Percentiles rank a stretch among this genome's conserved stretches.
Evolutionary conservation across 2,329 filamentous ascomycete genomes (phyloP).

Genomic region (Penicillium sp.): DNA sequence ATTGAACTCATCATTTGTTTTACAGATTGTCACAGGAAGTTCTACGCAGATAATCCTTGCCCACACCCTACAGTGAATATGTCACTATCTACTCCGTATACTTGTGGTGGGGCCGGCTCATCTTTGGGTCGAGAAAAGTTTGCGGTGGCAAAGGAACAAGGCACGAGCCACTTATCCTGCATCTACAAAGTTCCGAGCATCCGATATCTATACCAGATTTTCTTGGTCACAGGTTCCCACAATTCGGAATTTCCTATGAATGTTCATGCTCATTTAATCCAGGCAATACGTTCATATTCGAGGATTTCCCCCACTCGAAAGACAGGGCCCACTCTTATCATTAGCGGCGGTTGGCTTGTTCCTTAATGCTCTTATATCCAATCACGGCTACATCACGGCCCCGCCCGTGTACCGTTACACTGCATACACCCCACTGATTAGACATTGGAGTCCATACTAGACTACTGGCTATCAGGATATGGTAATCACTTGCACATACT

Average conservation of each 20-base stretch:
- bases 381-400: constrained; percentile 3
- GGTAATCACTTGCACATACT: neutral
- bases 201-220: neutral
- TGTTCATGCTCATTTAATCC: too few species aligned
- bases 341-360: constrained; percentile 13
- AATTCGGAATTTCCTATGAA: too few species aligned
- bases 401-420: neutral
- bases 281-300: neutral
- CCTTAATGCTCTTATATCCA: constrained; percentile 14
- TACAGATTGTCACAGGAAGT: neutral
- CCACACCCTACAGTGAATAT: neutral
- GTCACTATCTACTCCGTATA: neutral
- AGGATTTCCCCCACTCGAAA: neutral
- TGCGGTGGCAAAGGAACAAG: neutral
- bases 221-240: neutral
- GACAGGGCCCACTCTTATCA: neutral
- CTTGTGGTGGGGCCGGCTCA: neutral
- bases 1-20: neutral
- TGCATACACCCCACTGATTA: neutral
- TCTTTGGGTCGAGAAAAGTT: neutral
- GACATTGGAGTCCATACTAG: neutral
- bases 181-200: neutral
- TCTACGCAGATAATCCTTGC: neutral
- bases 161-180: neutral
- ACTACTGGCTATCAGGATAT: neutral